Evolutionary conservation across 2,329 filamentous ascomycete genomes (phyloP).

Genomic region (Spiromastix sp.): DNA sequence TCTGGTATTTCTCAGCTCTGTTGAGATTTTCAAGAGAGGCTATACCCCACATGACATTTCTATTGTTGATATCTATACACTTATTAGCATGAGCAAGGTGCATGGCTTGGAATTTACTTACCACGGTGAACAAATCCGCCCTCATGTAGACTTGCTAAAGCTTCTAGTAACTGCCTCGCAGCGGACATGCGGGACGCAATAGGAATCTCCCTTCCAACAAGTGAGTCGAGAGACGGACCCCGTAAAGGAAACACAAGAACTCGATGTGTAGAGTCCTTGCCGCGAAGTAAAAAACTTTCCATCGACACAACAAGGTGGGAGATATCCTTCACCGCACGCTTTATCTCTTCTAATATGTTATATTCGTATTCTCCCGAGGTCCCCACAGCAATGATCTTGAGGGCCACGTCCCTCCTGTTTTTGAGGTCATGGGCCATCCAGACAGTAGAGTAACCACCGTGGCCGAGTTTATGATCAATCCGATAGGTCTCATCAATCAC

Average conservation of each 20-base stretch:
- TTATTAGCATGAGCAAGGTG: too few species aligned
- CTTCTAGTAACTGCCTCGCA: slow-evolving; percentile 3
- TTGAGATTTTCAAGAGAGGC: not conserved
- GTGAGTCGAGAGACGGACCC: slow-evolving; percentile 3
- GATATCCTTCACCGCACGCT: slow-evolving; percentile 4
- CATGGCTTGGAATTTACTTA: too few species aligned
- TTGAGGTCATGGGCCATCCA: too few species aligned
- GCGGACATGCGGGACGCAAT: slow-evolving; percentile 1
- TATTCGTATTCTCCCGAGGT: slow-evolving; percentile 6
- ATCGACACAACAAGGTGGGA: slow-evolving; percentile 1
- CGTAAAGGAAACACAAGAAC: slow-evolving; percentile 3
- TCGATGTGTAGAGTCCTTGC: slow-evolving; percentile 2
- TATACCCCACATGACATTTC: slow-evolving; percentile 1
- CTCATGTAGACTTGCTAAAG: slow-evolving; percentile 4
- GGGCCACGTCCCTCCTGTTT: slow-evolving; percentile 1
- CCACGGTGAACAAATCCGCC: slow-evolving; percentile 2
- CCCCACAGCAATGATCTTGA: slow-evolving; percentile 4
- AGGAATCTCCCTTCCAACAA: slow-evolving; percentile 3
- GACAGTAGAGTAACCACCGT: too few species aligned
- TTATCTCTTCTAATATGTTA: slow-evolving; percentile 5
- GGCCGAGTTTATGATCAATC: too few species aligned
- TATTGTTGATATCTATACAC: not conserved
- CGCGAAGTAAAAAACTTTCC: slow-evolving; percentile 1
- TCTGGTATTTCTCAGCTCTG: too few species aligned
- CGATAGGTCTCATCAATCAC: not conserved